phyloP scores from a whole-genome alignment of 2,329 filamentous ascomycete species.

The Cladophialophora exuberans region DNA sequence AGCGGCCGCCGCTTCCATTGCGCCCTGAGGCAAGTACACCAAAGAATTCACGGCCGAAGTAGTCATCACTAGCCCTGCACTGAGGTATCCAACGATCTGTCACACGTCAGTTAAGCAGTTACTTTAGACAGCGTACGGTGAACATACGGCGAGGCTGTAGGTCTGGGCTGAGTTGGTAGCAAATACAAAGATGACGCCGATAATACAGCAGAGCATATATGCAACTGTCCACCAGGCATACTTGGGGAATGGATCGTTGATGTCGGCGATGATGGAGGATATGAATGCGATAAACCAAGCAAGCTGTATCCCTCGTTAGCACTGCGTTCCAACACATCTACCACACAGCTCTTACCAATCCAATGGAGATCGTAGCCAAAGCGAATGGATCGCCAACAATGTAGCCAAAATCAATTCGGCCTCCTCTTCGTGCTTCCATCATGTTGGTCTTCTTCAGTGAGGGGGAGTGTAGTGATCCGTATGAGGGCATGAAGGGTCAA shows the following conservation, averaged over 20 bases:
- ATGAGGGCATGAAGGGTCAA: slow-evolving; percentile 66
- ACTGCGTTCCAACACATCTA: neutral
- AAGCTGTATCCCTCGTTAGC: slow-evolving; percentile 68
- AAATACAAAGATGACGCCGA: slow-evolving; percentile 79
- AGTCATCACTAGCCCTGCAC: slow-evolving; percentile 79
- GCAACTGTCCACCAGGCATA: slow-evolving; percentile 92
- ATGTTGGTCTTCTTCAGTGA: slow-evolving; percentile 68
- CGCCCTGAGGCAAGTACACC: slow-evolving; percentile 73
- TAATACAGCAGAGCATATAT: slow-evolving; percentile 81
- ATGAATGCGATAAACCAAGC: slow-evolving; percentile 95
- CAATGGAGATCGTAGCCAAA: slow-evolving; percentile 89
- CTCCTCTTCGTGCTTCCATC: slow-evolving; percentile 32
- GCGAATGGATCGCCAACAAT: slow-evolving; percentile 96
- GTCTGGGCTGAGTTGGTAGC: slow-evolving; percentile 82
- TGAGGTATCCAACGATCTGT: slow-evolving; percentile 80
- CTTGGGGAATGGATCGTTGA: slow-evolving; percentile 69
- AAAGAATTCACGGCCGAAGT: slow-evolving; percentile 85
- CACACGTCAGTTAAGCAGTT: slow-evolving; percentile 34
- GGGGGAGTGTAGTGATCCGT: slow-evolving; percentile 73
- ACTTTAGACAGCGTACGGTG: neutral
- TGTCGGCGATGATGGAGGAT: slow-evolving; percentile 73
- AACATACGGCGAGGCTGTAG: slow-evolving; percentile 80
- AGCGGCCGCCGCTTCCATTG: slow-evolving; percentile 83
- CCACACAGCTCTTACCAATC: slow-evolving; percentile 66
- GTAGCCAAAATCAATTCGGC: slow-evolving; percentile 74